Evolutionary conservation across 225 moss, liverwort and hornwort genomes (phyloP).

Genomic region (Sphagnum contortum): DNA sequence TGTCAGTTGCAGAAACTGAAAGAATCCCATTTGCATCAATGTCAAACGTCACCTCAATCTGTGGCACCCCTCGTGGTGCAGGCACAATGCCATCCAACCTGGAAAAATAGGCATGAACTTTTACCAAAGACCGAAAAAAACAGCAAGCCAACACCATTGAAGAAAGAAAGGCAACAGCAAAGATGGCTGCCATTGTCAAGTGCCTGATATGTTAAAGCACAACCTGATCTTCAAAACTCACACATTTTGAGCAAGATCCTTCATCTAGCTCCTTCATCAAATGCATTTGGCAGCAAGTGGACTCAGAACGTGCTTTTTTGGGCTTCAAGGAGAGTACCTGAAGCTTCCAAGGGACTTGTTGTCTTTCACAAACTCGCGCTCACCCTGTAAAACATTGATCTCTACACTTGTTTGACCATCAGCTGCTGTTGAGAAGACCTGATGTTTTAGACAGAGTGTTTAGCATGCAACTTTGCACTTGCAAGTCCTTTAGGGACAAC

Average conservation of each 20-base stretch:
- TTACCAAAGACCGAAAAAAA: too few relatives aligned
- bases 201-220: too few relatives aligned
- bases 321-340: conserved; percentile 10
- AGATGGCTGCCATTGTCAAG: too few relatives aligned
- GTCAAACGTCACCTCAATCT: conserved; percentile 69
- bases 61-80: conserved; percentile 71
- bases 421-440: conserved; percentile 70
- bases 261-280: too few relatives aligned
- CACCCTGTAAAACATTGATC: conserved; percentile 66
- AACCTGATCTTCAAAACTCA: too few relatives aligned
- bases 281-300: too few relatives aligned
- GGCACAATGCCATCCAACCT: conserved; percentile 61
- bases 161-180: too few relatives aligned
- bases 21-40: conserved; percentile 75
- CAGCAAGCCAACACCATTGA: too few relatives aligned
- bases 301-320: too few relatives aligned
- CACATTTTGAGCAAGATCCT: not conserved
- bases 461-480: too few relatives aligned
- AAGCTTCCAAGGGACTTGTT: conserved; percentile 75
- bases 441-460: not conserved
- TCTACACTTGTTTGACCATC: conserved; percentile 67
- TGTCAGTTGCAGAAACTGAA: conserved; percentile 60
- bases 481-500: too few relatives aligned
- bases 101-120: not conserved
- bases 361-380: conserved; percentile 65